These are phyloP conservation scores for Hygrophila difformis DNA, from an alignment of 257 asterid genomes.

Conservation along the genomic window DNA sequence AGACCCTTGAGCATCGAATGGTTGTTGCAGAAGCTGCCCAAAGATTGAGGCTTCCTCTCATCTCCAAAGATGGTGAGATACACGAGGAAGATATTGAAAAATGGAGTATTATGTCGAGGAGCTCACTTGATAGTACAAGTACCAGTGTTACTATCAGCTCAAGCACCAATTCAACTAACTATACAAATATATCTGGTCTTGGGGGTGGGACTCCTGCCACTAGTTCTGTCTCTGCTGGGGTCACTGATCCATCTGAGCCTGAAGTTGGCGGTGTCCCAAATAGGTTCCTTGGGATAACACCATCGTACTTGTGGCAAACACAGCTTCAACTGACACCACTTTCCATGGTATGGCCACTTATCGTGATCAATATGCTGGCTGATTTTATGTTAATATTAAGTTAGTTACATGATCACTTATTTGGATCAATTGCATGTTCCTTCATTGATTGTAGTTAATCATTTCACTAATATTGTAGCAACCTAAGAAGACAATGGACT, in stretches of 20 bases:
- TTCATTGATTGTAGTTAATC: too few relatives aligned
- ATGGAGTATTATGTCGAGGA: slow-evolving; percentile 73
- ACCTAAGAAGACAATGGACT: too few relatives aligned
- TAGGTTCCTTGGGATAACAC: slow-evolving; percentile 89
- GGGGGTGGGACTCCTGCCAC: slow-evolving; percentile 38
- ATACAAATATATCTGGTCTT: slow-evolving; percentile 36
- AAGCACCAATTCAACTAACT: slow-evolving; percentile 69
- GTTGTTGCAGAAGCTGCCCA: slow-evolving; percentile 92
- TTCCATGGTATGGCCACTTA: slow-evolving; percentile 46
- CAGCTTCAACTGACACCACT: slow-evolving; percentile 63
- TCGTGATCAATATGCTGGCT: not conserved
- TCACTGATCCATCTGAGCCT: slow-evolving; percentile 65
- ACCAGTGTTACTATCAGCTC: slow-evolving; percentile 67
- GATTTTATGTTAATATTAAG: not conserved
- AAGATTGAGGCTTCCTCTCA: slow-evolving; percentile 87
- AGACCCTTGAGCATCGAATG: slow-evolving; percentile 66
- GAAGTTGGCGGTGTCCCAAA: slow-evolving; percentile 97
- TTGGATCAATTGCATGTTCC: too few relatives aligned
- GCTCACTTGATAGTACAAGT: slow-evolving; percentile 80
- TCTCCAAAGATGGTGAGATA: slow-evolving; percentile 88
- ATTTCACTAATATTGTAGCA: too few relatives aligned
- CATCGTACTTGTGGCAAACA: slow-evolving; percentile 81
- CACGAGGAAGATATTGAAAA: slow-evolving; percentile 91
- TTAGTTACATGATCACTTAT: too few relatives aligned
- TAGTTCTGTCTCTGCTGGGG: slow-evolving; percentile 19